These are phyloP conservation scores for Pseudognaphalium luteoalbum DNA, from an alignment of 129 eudicot genomes.

Conservation along the genomic window DNA sequence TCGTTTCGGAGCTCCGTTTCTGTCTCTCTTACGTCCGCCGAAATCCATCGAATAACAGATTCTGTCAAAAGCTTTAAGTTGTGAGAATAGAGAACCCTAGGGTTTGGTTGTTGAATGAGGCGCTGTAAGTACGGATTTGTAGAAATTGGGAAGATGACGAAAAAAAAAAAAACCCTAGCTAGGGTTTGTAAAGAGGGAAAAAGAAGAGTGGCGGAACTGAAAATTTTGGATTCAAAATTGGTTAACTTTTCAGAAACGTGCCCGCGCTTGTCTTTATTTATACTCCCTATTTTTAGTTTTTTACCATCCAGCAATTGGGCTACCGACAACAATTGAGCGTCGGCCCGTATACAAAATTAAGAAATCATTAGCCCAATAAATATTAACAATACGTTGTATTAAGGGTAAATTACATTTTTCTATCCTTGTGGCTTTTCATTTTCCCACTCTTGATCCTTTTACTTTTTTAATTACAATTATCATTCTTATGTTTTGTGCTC, in stretches of 20 bases:
- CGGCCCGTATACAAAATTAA: neutral
- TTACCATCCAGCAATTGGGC: too few relatives aligned
- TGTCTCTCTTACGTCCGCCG: neutral
- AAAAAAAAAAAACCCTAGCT: neutral
- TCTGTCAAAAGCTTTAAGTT: neutral
- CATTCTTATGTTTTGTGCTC: too few relatives aligned
- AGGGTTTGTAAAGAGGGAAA: neutral
- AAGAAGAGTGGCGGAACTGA: constrained; percentile 9
- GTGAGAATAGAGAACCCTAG: neutral
- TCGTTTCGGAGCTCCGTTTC: constrained; percentile 10
- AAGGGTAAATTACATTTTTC: too few relatives aligned
- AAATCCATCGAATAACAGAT: neutral
- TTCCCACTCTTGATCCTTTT: too few relatives aligned
- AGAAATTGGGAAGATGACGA: neutral
- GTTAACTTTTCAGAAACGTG: neutral
- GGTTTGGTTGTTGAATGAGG: neutral
- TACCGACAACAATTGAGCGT: too few relatives aligned
- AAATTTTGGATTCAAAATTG: neutral
- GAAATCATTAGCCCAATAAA: too few relatives aligned
- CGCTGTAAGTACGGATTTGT: neutral
- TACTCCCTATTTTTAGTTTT: neutral
- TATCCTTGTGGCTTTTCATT: too few relatives aligned
- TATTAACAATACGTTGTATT: too few relatives aligned
- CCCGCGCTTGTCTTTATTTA: neutral
- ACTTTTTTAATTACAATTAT: too few relatives aligned